phyloP scores from a whole-genome alignment of 768 basidiomycete genomes.

The Tricholoma saponaceum region DNA sequence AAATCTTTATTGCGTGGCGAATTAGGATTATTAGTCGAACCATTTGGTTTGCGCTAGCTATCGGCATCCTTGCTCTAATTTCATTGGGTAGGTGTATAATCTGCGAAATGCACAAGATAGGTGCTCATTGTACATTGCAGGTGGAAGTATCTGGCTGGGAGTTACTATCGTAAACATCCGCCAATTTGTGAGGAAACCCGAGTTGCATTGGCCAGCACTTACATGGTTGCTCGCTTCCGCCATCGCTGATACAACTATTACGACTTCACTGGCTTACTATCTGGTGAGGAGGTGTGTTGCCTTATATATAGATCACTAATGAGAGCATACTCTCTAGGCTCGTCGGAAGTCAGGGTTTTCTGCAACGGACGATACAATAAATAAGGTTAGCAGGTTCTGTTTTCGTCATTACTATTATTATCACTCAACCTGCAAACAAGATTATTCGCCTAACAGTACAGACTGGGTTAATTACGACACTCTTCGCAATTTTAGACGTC shows the following conservation, averaged over 20 bases:
- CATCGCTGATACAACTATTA: conserved; percentile 38
- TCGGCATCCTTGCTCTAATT: conserved; percentile 29
- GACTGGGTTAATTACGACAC: conserved; percentile 33
- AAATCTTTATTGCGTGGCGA: conserved; percentile 43
- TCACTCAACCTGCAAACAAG: background rate
- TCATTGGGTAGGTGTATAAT: conserved; percentile 27
- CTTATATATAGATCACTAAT: conserved; percentile 8
- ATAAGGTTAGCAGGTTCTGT: conserved; percentile 16
- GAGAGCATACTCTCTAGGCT: conserved; percentile 7
- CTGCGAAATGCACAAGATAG: background rate
- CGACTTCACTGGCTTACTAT: conserved; percentile 31
- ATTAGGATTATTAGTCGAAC: conserved; percentile 37
- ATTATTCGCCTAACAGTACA: conserved; percentile 32
- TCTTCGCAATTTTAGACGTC: conserved; percentile 39
- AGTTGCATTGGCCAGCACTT: conserved; percentile 40
- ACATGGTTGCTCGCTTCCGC: conserved; percentile 42
- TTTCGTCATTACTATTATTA: background rate
- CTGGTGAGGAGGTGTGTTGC: conserved; percentile 24
- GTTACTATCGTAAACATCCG: conserved; percentile 29
- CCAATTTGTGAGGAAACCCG: conserved; percentile 35
- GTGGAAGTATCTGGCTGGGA: conserved; percentile 40
- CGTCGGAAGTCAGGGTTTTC: conserved; percentile 36
- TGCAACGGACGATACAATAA: conserved; percentile 38
- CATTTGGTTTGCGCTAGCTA: conserved; percentile 26
- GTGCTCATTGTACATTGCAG: conserved; percentile 14